Evolutionary conservation across 2,329 filamentous ascomycete genomes (phyloP), one percentile per base, ranked within the genome.

Genomic region (Pseudogymnoascus sp.): DNA sequence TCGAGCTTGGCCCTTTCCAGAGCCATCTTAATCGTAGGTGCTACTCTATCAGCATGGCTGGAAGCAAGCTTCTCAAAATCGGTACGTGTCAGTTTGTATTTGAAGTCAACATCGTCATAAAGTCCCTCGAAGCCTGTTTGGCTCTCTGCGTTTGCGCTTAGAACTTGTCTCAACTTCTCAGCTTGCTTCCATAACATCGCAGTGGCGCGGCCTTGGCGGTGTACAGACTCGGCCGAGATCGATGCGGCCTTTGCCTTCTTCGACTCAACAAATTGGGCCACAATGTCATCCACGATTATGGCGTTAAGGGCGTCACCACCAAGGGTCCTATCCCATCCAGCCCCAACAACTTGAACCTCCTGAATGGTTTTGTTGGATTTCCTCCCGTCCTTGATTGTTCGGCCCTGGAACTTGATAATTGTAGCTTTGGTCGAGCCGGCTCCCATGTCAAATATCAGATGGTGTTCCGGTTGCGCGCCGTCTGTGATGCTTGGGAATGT

Each of bases 381-480:
- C 67, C 92, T 93, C 62, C 93, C 78, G 69, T 97, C 93, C 81
- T 97, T 99, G 66, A 97, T 88, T 1, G 83, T 87, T 69, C 88
- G 88, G 73, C 90, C 89, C 75, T 97, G 93, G 78, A 99, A 96
- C 70, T 88, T 89, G 73, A 99, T 78, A 61, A 99, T 80, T 5
- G 92, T 95, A 4, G 93, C 93, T 70, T 91, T 96, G 33, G 93
- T 90, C 52, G 91, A 97, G 4, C 95, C 95, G 68, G 95, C 93
- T 68, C 95, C 95, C 93, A 99, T 97, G 73, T 99, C 95, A 72
- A 95, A 99, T 31, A 99, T 86, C 74, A 99, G 78, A 77, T 99
- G 91, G 70, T 93, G 85, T 76, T 99, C 95, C 0, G 95, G 88
- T 78, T 92, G 92, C 67, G 84, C 88, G 62, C 91, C 91, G 61